phyloP scores from a whole-genome alignment of 2,329 filamentous ascomycete species.

The Hysterium pulicare region DNA sequence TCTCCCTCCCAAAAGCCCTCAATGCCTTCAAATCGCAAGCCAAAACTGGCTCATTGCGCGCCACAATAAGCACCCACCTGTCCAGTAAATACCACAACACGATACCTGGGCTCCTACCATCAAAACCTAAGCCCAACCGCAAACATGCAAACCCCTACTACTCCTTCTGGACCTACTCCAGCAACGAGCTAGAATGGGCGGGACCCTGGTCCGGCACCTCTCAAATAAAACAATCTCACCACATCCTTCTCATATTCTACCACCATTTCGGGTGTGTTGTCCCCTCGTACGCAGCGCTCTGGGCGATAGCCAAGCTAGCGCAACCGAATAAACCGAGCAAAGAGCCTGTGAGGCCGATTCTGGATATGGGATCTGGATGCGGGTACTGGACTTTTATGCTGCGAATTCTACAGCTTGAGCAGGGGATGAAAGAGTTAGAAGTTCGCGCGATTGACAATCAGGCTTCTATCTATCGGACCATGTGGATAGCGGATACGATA shows the following conservation, averaged over 20 bases:
- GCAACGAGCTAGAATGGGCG: conserved; percentile 62
- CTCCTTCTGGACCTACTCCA: conserved; percentile 65
- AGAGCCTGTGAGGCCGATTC: conserved; percentile 47
- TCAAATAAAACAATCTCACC: conserved; percentile 58
- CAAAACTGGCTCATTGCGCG: conserved; percentile 60
- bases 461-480: conserved; percentile 64
- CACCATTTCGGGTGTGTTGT: conserved; percentile 75
- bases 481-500: conserved; percentile 67
- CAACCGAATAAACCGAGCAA: conserved; percentile 28
- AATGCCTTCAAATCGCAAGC: conserved; percentile 64
- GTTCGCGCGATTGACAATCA: conserved; percentile 65
- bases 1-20: conserved; percentile 59
- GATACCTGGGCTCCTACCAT: conserved; percentile 26
- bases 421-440: conserved; percentile 55
- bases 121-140: conserved; percentile 41
- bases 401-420: conserved; percentile 61
- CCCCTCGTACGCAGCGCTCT: conserved; percentile 64
- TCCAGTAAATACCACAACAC: conserved; percentile 48
- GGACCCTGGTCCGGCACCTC: conserved; percentile 56
- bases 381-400: conserved; percentile 76
- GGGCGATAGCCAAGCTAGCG: conserved; percentile 55
- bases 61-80: conserved; percentile 56
- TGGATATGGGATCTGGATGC: conserved; percentile 68
- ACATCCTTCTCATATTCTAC: conserved; percentile 69
- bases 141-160: conserved; percentile 62